These are phyloP conservation scores for Trametes cingulata DNA, from an alignment of 768 basidiomycete species.

Conservation along the genomic window DNA sequence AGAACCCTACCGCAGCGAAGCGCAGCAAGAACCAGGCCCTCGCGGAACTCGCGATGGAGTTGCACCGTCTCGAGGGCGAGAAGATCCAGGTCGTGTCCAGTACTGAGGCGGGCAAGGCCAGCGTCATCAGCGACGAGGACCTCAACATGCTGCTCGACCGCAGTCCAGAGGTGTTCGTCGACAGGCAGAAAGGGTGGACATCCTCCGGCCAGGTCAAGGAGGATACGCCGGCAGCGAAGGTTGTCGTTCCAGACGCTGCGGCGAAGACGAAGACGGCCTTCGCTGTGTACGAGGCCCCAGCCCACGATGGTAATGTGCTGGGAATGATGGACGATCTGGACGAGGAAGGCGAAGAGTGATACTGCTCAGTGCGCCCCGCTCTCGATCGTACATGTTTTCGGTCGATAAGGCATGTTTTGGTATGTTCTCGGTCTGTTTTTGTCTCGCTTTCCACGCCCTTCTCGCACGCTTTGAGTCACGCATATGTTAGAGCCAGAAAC, in stretches of 20 bases:
- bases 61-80: slow-evolving; percentile 83
- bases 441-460: too few relatives aligned
- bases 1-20: slow-evolving; percentile 59
- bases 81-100: slow-evolving; percentile 84
- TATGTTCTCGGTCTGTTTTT: too few relatives aligned
- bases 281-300: slow-evolving; percentile 73
- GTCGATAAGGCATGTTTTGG: too few relatives aligned
- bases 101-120: slow-evolving; percentile 65
- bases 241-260: slow-evolving; percentile 15
- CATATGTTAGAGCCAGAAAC: too few relatives aligned
- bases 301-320: slow-evolving; percentile 65
- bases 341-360: slow-evolving; percentile 3
- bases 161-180: slow-evolving; percentile 67
- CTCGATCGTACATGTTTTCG: too few relatives aligned
- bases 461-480: too few relatives aligned
- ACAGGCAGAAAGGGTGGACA: slow-evolving; percentile 74
- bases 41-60: slow-evolving; percentile 76
- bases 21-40: slow-evolving; percentile 62
- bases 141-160: slow-evolving; percentile 82
- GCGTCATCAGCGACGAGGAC: slow-evolving; percentile 81
- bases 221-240: slow-evolving; percentile 17
- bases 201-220: slow-evolving; percentile 39
- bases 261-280: slow-evolving; percentile 53
- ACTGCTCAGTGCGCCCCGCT: too few relatives aligned
- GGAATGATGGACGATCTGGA: slow-evolving; percentile 59